Evolutionary conservation across 164 flowering plant genomes (phyloP).

Genomic region (Macadamia integrifolia): DNA sequence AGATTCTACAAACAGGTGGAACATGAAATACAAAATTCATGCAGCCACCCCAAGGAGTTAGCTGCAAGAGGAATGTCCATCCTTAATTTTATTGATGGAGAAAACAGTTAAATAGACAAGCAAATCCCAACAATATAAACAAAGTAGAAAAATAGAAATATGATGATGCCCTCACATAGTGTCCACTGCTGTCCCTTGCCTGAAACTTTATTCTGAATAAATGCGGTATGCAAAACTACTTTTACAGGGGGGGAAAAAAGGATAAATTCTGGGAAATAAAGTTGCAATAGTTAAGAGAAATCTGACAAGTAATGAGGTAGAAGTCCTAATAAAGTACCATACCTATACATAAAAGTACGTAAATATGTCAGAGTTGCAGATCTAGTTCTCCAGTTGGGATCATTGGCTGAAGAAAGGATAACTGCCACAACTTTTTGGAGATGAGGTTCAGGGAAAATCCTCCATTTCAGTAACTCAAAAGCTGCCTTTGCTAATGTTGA

Average conservation of each 20-base stretch:
- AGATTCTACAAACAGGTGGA: no score
- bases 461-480: conserved; percentile 93
- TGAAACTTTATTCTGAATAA: neutral
- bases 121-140: no score
- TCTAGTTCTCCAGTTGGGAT: conserved; percentile 91
- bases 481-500: conserved; percentile 89
- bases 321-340: conserved; percentile 3
- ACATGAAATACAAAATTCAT: no score
- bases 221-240: neutral
- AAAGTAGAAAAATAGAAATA: no score
- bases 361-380: conserved; percentile 87
- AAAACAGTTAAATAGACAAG: no score
- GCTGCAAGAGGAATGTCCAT: no score
- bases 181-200: no score
- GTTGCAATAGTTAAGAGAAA: neutral
- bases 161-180: no score
- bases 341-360: conserved; percentile 89
- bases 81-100: no score
- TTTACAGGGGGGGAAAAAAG: neutral
- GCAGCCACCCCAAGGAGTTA: no score
- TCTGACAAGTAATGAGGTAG: neutral
- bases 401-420: conserved; percentile 63
- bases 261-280: neutral
- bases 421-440: conserved; percentile 63
- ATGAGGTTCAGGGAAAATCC: conserved; percentile 60